These are phyloP conservation scores for Pythium brassicae DNA, from an alignment of 352 stramenopile genomes.

Conservation along the genomic window DNA sequence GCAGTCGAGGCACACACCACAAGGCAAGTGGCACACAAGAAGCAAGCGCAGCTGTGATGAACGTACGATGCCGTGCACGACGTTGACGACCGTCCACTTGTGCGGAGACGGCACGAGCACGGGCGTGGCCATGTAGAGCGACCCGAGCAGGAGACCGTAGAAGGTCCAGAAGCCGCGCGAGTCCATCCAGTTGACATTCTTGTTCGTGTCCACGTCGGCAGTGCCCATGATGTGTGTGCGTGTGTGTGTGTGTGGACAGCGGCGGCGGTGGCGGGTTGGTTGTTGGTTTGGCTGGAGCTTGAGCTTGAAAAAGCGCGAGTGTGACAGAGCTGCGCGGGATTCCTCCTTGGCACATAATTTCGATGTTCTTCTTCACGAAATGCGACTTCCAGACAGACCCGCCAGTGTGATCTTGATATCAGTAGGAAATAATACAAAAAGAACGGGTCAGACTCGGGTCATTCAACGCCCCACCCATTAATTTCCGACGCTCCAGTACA, in stretches of 20 bases:
- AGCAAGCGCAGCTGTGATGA: background rate
- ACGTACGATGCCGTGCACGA: constrained; percentile 83
- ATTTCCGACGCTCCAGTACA: too few species aligned
- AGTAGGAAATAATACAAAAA: too few species aligned
- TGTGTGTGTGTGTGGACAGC: constrained; percentile 12
- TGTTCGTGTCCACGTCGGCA: constrained; percentile 73
- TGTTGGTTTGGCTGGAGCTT: constrained; percentile 10
- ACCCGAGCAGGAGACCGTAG: constrained; percentile 74
- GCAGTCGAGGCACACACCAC: background rate
- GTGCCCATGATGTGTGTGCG: constrained; percentile 5
- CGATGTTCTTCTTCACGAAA: too few species aligned
- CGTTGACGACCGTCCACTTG: constrained; percentile 77
- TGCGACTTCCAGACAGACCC: too few species aligned
- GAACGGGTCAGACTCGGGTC: too few species aligned
- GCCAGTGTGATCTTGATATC: too few species aligned
- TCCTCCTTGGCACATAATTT: too few species aligned
- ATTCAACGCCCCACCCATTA: too few species aligned
- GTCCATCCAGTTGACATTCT: constrained; percentile 91
- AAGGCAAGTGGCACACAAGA: too few species aligned
- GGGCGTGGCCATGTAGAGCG: constrained; percentile 79
- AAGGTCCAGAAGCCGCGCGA: constrained; percentile 85
- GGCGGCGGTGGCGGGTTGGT: background rate
- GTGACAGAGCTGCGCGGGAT: background rate
- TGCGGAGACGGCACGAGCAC: constrained; percentile 65
- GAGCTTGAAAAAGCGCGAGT: too few species aligned